These are phyloP conservation scores for Ustilago loliicola DNA, from an alignment of 1,284 basidiomycete genomes.

Conservation along the genomic window DNA sequence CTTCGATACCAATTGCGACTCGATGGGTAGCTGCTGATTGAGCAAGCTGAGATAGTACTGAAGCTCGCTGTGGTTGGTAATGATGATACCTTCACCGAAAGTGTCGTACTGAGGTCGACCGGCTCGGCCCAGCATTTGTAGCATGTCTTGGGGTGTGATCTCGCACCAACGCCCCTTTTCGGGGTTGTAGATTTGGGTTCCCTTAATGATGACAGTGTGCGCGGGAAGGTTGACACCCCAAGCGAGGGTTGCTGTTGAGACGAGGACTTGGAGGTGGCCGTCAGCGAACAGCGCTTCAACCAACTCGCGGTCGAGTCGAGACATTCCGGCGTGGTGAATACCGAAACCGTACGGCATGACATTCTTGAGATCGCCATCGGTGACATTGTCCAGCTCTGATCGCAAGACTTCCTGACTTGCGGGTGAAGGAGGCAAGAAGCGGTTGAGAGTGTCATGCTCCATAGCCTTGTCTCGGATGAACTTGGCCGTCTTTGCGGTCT, in stretches of 20 bases:
- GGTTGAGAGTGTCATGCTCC: slow-evolving; percentile 94
- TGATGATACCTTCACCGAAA: slow-evolving; percentile 97
- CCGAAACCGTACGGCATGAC: slow-evolving; percentile 96
- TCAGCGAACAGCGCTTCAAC: slow-evolving; percentile 96
- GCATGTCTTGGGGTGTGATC: slow-evolving; percentile 92
- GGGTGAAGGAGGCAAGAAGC: slow-evolving; percentile 78
- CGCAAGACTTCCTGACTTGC: slow-evolving; percentile 64
- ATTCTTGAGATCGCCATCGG: slow-evolving; percentile 87
- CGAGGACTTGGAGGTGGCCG: slow-evolving; percentile 91
- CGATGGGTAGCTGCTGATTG: slow-evolving; percentile 79
- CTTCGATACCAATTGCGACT: slow-evolving; percentile 92
- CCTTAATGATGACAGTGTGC: slow-evolving; percentile 99
- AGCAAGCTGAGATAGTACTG: slow-evolving; percentile 82
- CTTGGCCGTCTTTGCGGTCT: slow-evolving; percentile 96
- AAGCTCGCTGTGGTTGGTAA: slow-evolving; percentile 95
- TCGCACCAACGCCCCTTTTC: slow-evolving; percentile 99
- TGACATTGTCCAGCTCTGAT: slow-evolving; percentile 84
- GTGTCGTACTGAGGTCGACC: slow-evolving; percentile 98
- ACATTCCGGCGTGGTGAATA: slow-evolving; percentile 99
- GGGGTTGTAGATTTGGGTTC: slow-evolving; percentile 98
- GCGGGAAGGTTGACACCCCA: slow-evolving; percentile 99
- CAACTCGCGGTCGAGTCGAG: slow-evolving; percentile 88
- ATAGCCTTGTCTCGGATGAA: slow-evolving; percentile 95
- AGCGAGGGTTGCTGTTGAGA: slow-evolving; percentile 96
- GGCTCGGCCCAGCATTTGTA: slow-evolving; percentile 98